Evolutionary conservation across 2,329 filamentous ascomycete genomes (phyloP), one percentile per base, ranked within the genome.

Genomic region (Aspergillus brunneoviolaceus): DNA sequence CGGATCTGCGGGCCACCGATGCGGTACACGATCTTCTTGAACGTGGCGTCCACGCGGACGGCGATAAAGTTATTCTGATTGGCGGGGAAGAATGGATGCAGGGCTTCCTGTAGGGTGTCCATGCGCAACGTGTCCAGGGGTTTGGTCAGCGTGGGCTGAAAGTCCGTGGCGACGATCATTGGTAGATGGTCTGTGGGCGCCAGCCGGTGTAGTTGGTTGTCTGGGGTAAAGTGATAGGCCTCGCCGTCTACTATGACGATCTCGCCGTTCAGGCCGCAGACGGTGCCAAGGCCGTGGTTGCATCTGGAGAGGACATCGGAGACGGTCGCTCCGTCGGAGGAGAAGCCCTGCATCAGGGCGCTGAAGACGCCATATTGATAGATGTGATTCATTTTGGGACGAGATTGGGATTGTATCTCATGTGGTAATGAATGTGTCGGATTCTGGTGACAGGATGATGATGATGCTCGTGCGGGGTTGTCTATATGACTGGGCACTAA

Each of bases 271-370:
- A 81, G 78, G 49, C 68, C 66, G 1, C 71, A 67, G 61, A 80
- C 78, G 5, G 79, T 80, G 42, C 79, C 79, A 4, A 81, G 69
- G 21, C 79, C 78, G 67, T 79, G 76, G 61, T 77, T 77, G 53
- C 79, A 78, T 60, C 77, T 75, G 6, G 57, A 49, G 16, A 72
- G 65, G 57, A 80, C 68, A 49, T 77, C 67, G 11, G 69, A 65
- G 9, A 73, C 71, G 4, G 72, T 60, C 49, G 78, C 76, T n/a
- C 78, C 77, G 5, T 68, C 69, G 45, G 76, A 69, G 61, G 70
- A 71, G 25, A 80, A 70, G 16, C 78, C 79, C 54, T 75, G 74
- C 79, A 81, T 81, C 2, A 81, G 67, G 25, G 78, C 78, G 58
- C 75, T 77, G 55, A 80, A 68, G 4, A 80, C 67, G 35, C 74